phyloP scores from a whole-genome alignment of 805 yeast species.

The Suhomyces sp. region DNA sequence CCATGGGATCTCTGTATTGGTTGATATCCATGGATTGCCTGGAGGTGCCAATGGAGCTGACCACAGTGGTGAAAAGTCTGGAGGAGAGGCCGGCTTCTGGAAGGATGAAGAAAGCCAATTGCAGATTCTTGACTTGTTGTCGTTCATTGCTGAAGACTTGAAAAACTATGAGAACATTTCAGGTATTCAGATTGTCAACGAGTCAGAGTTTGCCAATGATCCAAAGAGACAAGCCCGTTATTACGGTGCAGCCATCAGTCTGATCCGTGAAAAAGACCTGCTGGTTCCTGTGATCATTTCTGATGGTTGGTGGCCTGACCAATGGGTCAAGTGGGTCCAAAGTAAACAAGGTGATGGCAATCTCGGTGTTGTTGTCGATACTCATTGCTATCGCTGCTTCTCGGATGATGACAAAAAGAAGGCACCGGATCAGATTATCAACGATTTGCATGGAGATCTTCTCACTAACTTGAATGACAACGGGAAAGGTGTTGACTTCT shows the following conservation, averaged over 20 bases:
- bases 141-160: conserved; percentile 64
- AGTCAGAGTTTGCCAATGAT: conserved; percentile 61
- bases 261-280: conserved; percentile 55
- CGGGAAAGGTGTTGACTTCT: conserved; percentile 57
- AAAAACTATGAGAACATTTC: conserved; percentile 61
- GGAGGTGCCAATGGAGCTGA: conserved; percentile 88
- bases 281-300: conserved; percentile 74
- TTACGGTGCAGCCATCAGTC: conserved; percentile 62
- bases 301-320: conserved; percentile 91
- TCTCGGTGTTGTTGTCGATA: conserved; percentile 73
- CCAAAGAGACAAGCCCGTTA: conserved; percentile 56
- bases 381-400: conserved; percentile 85
- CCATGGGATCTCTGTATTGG: conserved; percentile 67
- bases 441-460: conserved; percentile 51
- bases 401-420: conserved; percentile 70
- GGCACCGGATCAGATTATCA: conserved; percentile 60
- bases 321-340: conserved; percentile 69
- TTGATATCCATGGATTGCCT: conserved; percentile 88
- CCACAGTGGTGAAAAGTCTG: conserved; percentile 69
- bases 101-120: conserved; percentile 37
- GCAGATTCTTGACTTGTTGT: conserved; percentile 50
- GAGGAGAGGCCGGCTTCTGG: conserved; percentile 69
- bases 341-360: conserved; percentile 35
- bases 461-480: conserved; percentile 48
- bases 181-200: conserved; percentile 86